Conservation (phyloP, 2,329 filamentous ascomycete species). For the Fusarium sororula region DNA sequence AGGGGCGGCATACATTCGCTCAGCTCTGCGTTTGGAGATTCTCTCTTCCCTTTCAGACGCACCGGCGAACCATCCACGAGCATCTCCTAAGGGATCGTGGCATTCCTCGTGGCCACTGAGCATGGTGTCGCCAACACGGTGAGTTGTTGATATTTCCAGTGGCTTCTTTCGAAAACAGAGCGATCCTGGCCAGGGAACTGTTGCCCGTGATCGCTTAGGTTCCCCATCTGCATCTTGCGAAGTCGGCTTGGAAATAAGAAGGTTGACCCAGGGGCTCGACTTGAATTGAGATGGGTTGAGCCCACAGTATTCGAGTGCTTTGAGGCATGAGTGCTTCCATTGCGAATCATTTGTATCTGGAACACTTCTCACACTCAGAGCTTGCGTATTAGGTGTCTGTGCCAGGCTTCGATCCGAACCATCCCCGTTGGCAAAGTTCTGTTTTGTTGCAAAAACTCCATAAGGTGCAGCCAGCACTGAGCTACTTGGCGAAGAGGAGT, state of each 20-base stretch:
- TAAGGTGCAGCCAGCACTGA: constrained; percentile 65
- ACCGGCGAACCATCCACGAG: constrained; percentile 59
- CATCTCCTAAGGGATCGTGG: constrained; percentile 59
- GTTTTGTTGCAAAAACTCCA: constrained; percentile 52
- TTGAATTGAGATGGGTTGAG: constrained; percentile 55
- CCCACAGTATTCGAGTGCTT: constrained; percentile 60
- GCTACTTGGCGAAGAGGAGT: constrained; percentile 52
- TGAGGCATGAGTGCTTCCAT: constrained; percentile 62
- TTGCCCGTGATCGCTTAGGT: constrained; percentile 53
- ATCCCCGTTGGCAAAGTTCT: constrained; percentile 31
- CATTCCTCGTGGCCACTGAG: constrained; percentile 52
- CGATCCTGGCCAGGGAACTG: constrained; percentile 63
- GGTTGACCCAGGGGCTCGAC: constrained; percentile 60
- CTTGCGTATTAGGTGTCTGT: constrained; percentile 64
- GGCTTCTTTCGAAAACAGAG: constrained; percentile 62
- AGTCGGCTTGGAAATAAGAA: constrained; percentile 59
- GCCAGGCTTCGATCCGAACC: constrained; percentile 48
- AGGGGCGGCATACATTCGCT: constrained; percentile 55
- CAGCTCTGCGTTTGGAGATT: constrained; percentile 59
- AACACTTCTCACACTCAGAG: constrained; percentile 53
- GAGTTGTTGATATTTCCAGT: constrained; percentile 52
- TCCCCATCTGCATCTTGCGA: constrained; percentile 54
- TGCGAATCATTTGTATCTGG: constrained; percentile 53
- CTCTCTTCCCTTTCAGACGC: constrained; percentile 58
- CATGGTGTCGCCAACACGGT: constrained; percentile 52